These are phyloP conservation scores for Penicillium soppii DNA, from an alignment of 495 filamentous ascomycete genomes.

Conservation along the genomic window DNA sequence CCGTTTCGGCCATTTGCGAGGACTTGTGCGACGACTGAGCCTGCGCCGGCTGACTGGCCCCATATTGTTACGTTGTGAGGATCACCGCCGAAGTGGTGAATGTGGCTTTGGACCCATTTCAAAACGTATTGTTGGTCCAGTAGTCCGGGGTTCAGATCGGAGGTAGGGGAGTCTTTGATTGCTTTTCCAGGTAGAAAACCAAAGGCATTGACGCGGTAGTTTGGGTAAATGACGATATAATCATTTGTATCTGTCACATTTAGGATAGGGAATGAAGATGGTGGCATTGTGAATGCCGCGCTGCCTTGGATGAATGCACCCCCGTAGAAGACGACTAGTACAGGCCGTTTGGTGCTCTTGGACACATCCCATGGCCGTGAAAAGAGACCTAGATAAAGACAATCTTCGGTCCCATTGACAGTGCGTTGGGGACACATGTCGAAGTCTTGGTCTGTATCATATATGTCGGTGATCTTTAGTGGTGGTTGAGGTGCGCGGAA, in stretches of 20 bases:
- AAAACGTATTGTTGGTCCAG: slow-evolving; percentile 50
- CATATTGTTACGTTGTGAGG: slow-evolving; percentile 50
- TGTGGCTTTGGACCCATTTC: slow-evolving; percentile 55
- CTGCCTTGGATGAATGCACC: slow-evolving; percentile 61
- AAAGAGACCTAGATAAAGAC: slow-evolving; percentile 59
- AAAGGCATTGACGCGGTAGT: slow-evolving; percentile 59
- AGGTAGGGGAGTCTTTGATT: slow-evolving; percentile 43
- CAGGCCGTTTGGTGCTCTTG: slow-evolving; percentile 45
- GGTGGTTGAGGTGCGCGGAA: slow-evolving; percentile 59
- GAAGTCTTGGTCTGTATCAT: slow-evolving; percentile 56
- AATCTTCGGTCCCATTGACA: slow-evolving; percentile 62
- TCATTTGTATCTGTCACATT: slow-evolving; percentile 47
- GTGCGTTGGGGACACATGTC: slow-evolving; percentile 59
- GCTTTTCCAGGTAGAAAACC: slow-evolving; percentile 55
- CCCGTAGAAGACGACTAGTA: slow-evolving; percentile 60
- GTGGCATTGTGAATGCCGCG: slow-evolving; percentile 52
- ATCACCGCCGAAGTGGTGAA: slow-evolving; percentile 52
- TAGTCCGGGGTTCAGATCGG: slow-evolving; percentile 52
- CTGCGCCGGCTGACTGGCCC: slow-evolving; percentile 56
- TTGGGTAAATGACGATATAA: slow-evolving; percentile 52
- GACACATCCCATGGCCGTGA: slow-evolving; percentile 51
- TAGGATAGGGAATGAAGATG: slow-evolving; percentile 56
- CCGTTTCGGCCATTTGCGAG: slow-evolving; percentile 44
- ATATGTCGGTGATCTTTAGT: slow-evolving; percentile 40
- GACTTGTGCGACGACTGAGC: slow-evolving; percentile 54